Evolutionary conservation across 805 yeast genomes (phyloP), one percentile per base, ranked within the genome.

Genomic region (Nakazawaea wickerhamii): DNA sequence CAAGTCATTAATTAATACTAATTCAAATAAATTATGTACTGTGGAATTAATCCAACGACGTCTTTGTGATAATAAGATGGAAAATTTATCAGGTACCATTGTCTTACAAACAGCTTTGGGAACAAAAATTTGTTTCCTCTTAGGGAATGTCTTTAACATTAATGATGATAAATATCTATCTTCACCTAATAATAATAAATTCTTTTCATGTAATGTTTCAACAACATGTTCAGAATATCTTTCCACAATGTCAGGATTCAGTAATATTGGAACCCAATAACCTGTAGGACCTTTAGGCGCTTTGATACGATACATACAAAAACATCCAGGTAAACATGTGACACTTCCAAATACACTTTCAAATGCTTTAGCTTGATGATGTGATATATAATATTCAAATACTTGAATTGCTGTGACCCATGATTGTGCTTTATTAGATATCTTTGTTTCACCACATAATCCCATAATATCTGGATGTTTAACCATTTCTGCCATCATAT

Each of bases 1-100:
- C 50, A 90, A 70, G 59, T 89, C 96, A 41, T 79, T 79, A 17
- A 89, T 90, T 48, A 86, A 65, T 4, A 83, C 85, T 55, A 89
- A 75, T 61, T 89, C 97, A 79, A 90, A 75, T 61, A 89, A 73
- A 57, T 89, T 89, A 63, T 89, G 97, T 28, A 89, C 90, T 0
- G 97, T 90, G 4, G 96, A 89, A 61, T 89, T 89, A 53, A 89
- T 89, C 97, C 97, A 89, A 60, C 97, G 84, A 67, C 97, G 86
- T 60, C 97, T 82, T 60, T 89, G 97, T 1, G 96, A 89, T 36
- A 89, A 68, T 49, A 89, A 68, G 37, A 89, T 93, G 49, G 64
- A 72, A 59, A 89, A 89, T 38, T 72, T 71, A 53, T 81, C 84
- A 0, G 97, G 97, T n/a, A 83, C 96, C 47, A 87, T 64, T 0